phyloP scores from a whole-genome alignment of 2,329 filamentous ascomycete species.

The Colletotrichum musicola region DNA sequence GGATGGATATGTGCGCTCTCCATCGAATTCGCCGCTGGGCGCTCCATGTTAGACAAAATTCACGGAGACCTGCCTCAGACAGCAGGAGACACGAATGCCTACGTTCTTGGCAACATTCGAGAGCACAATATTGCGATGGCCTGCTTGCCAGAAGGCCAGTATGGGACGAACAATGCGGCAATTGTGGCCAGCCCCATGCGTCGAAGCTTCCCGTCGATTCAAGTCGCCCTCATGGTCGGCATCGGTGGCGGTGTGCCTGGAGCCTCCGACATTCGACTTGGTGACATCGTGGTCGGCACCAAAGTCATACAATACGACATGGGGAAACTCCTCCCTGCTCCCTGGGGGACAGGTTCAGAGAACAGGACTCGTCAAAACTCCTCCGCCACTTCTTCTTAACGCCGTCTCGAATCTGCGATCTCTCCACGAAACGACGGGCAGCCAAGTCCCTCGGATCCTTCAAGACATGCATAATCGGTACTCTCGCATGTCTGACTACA shows the following conservation, averaged over 20 bases:
- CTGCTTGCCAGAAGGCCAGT: slow-evolving; percentile 41
- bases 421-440: background rate
- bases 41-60: slow-evolving; percentile 37
- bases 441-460: background rate
- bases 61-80: background rate
- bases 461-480: background rate
- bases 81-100: slow-evolving; percentile 42
- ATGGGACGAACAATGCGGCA: slow-evolving; percentile 43
- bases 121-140: slow-evolving; percentile 46
- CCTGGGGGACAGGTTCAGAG: slow-evolving; percentile 18
- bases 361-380: background rate
- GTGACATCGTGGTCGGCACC: slow-evolving; percentile 44
- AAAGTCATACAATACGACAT: slow-evolving; percentile 46
- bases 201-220: slow-evolving; percentile 35
- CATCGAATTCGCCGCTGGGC: slow-evolving; percentile 34
- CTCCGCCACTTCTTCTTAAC: background rate
- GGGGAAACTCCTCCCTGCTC: slow-evolving; percentile 40
- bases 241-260: slow-evolving; percentile 43
- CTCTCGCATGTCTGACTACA: background rate
- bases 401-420: slow-evolving; percentile 32
- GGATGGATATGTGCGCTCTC: slow-evolving; percentile 40
- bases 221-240: slow-evolving; percentile 41
- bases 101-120: slow-evolving; percentile 41
- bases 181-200: slow-evolving; percentile 38
- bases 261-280: slow-evolving; percentile 42